phyloP scores from a whole-genome alignment of 164 flowering plant species.

The Nymphaea thermarum region DNA sequence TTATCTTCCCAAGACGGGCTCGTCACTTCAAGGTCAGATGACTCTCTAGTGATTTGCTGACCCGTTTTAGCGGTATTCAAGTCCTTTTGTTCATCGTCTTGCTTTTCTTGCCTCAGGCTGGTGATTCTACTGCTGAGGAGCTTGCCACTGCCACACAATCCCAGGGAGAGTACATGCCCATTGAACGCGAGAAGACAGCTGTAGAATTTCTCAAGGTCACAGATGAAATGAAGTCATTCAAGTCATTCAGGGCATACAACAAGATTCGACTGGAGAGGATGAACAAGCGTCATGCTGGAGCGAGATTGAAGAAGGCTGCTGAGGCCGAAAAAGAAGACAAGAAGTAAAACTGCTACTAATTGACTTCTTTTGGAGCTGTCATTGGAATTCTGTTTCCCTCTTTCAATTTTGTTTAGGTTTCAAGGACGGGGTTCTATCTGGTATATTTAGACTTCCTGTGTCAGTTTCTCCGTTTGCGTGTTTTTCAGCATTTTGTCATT shows the following conservation, averaged over 20 bases:
- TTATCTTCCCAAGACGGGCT: constrained; percentile 73
- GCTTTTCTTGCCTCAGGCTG: constrained; percentile 16
- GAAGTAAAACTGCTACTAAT: constrained; percentile 12
- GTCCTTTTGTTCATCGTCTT: background rate
- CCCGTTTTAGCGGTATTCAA: background rate
- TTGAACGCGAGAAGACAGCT: constrained; percentile 25
- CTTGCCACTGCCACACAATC: constrained; percentile 36
- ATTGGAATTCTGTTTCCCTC: background rate
- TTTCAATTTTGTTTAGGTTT: background rate
- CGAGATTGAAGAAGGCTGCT: constrained; percentile 40
- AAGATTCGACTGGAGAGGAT: constrained; percentile 39
- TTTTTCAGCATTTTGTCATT: too few species aligned
- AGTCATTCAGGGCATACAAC: constrained; percentile 37
- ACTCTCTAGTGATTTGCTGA: background rate
- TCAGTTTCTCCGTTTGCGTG: too few species aligned
- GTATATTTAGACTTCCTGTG: too few species aligned
- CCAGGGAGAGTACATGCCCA: constrained; percentile 30
- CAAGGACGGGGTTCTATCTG: background rate
- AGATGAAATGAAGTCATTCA: constrained; percentile 38
- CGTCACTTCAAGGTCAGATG: constrained; percentile 51
- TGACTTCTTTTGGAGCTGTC: background rate
- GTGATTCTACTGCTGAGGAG: constrained; percentile 35
- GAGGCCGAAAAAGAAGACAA: constrained; percentile 62
- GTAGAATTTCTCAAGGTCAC: constrained; percentile 39
- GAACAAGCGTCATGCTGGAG: constrained; percentile 32